Percentiles rank a stretch among this genome's conserved stretches.
Conservation (phyloP, 2,329 filamentous ascomycete species). For the Penicillium sp. region DNA sequence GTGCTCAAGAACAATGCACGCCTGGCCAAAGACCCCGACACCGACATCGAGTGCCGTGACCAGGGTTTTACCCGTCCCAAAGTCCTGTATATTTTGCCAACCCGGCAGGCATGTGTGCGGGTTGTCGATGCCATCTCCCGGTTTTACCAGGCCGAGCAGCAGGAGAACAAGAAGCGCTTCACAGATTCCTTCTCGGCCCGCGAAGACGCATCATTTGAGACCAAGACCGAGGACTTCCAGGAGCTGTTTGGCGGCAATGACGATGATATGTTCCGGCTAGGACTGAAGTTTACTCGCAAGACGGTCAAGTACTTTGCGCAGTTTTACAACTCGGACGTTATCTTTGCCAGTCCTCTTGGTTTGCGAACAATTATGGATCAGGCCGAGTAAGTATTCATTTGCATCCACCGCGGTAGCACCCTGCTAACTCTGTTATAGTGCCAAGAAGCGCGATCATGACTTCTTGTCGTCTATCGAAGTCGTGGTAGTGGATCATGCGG, state of each 20-base stretch:
- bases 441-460: constrained; percentile 71
- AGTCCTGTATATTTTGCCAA: constrained; percentile 83
- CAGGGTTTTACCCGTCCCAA: constrained; percentile 96
- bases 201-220: constrained; percentile 63
- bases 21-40: constrained; percentile 61
- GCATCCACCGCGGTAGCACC: constrained; percentile 11
- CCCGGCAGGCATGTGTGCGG: constrained; percentile 75
- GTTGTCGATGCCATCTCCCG: constrained; percentile 72
- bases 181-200: constrained; percentile 72
- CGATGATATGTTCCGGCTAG: constrained; percentile 93
- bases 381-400: constrained; percentile 51
- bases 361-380: constrained; percentile 86
- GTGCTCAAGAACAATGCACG: constrained; percentile 90
- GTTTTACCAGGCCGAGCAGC: constrained; percentile 76
- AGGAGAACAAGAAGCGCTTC: constrained; percentile 92
- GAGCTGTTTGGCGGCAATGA: constrained; percentile 92
- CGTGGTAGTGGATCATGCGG: constrained; percentile 83
- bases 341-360: constrained; percentile 84
- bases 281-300: constrained; percentile 95
- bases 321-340: constrained; percentile 95
- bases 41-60: constrained; percentile 73
- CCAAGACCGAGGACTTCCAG: constrained; percentile 79
- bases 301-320: constrained; percentile 91
- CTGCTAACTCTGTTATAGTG: constrained; percentile 31
- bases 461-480: constrained; percentile 93